Base-by-base conservation (phyloP, 2,329 filamentous ascomycete species). In the Rhinocladiella similis region DNA sequence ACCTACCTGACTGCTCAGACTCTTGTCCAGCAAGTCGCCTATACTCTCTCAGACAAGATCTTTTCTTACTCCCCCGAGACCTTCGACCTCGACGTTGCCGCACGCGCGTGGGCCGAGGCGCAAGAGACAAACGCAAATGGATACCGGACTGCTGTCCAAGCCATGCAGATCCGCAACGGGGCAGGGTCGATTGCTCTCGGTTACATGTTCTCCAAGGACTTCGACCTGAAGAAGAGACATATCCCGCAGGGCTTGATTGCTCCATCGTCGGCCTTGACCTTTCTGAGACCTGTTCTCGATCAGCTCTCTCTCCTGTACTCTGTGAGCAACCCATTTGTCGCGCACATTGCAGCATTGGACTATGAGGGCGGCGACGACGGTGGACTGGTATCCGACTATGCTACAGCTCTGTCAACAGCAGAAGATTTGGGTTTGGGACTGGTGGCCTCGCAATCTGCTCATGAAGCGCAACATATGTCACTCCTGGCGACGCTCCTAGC, bases 151-250 rank as follows among this genome's bases (percentile, higher is more conserved):
- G 79, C 85, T 13, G 84, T 97, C 46, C 81, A 92, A 59, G 77
- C 89, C 20, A 84, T 97, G 69, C 89, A 99, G 78, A 95, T 92
- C 42, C 84, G 94, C 52, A 84, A 88, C 54, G 94, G 94, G 57
- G 94, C 94, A 51, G 94, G 93, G 54, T 86, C 89, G 63, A 89
- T 97, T 69, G 91, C 94, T 19, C 83, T 99, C 47, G 94, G 94
- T 55, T 99, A 99, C 77, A 90, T 97, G 72, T 99, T 97, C 81
- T 97, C 92, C 59, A 90, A 91, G 68, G 94, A 99, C 75, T 97
- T 96, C 69, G 92, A 97, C 72, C 75, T 96, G 68, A 85, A 83
- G 78, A 97, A 94, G 81, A 86, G 92, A 65, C 86, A 94, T 70
- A 86, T 97, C 56, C 93, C 94, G 2, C 94, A 99, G 80, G 87